Percentiles rank a stretch among this genome's conserved stretches.
phyloP scores from a whole-genome alignment of 2,329 filamentous ascomycete species.

The Alternaria sp. region DNA sequence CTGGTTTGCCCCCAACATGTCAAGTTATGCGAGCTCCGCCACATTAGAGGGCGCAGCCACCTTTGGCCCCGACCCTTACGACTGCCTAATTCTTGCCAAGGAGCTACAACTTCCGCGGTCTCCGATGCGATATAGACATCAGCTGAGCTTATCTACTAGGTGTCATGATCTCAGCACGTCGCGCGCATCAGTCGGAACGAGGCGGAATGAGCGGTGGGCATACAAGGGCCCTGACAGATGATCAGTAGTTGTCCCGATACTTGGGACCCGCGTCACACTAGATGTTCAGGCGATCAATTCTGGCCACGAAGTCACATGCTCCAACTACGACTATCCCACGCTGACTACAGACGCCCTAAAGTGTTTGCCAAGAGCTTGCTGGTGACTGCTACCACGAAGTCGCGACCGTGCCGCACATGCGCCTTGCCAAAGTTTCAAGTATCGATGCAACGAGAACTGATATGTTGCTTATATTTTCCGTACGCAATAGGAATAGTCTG shows the following conservation, averaged over 20 bases:
- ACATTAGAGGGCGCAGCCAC: slow-evolving; percentile 21
- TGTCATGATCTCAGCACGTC: slow-evolving; percentile 2
- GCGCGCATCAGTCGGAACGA: slow-evolving; percentile 3
- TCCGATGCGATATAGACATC: slow-evolving; percentile 24
- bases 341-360: neutral
- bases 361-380: neutral
- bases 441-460: neutral
- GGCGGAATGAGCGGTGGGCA: slow-evolving; percentile 7
- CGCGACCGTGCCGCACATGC: neutral
- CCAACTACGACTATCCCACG: neutral
- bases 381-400: neutral
- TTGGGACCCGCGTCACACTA: slow-evolving; percentile 9
- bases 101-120: slow-evolving; percentile 16
- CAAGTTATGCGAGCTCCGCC: slow-evolving; percentile 23
- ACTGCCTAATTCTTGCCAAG: slow-evolving; percentile 21
- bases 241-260: slow-evolving; percentile 10
- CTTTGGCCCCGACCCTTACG: slow-evolving; percentile 17
- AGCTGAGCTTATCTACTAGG: slow-evolving; percentile 23
- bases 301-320: slow-evolving; percentile 1
- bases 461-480: neutral
- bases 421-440: neutral
- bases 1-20: slow-evolving; percentile 1
- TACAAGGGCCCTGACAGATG: slow-evolving; percentile 10
- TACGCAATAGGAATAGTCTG: neutral
- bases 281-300: slow-evolving; percentile 13